Base-by-base conservation (phyloP, 1,284 basidiomycete genomes). In the Wallemia hederae region DNA sequence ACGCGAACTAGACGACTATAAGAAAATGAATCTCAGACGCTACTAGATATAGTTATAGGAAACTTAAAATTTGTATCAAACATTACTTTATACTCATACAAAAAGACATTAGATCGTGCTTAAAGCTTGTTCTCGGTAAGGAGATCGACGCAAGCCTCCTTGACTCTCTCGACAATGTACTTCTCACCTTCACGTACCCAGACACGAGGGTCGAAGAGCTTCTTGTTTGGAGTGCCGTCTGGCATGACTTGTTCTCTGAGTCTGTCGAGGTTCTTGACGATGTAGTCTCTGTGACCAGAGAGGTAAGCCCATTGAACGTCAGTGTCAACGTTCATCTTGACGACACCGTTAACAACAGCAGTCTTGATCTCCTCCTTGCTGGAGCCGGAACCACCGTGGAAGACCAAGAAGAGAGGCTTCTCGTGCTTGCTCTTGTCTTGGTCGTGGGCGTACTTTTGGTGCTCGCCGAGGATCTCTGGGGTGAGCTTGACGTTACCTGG, bases 171-270 rank as follows among this genome's bases (percentile, higher is more conserved):
- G 60, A 72, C 62, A 68, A 98, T 80, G 25, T 90, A 96, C 81
- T 94, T 91, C 76, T 98, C 94, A 65, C 91, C 91, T 75, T 96
- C 90, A 68, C 92, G 85, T 58, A 97, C 85, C 91, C 91, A 97
- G 64, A 92, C 84, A 77, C 91, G 86, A 62, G 87, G 87, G 72
- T 91, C 88, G 74, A 90, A 91, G 75, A 81, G 82, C 81, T 94
- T 96, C 84, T 96, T 94, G 81, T 94, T 94, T 64, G 90, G 90
- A n/a, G n/a, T n/a, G n/a, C n/a, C n/a, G n/a, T n/a, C n/a, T n/a
- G n/a, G n/a, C n/a, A n/a, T n/a, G 66, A 91, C 85, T 72, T 96
- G 90, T 34, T 79, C 76, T 69, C 79, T 72, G 67, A 96, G 77
- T 75, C 91, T 94, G 64, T 78, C 90, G 66, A 80, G 79, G 79